phyloP scores from a whole-genome alignment of 371 early-diverging fungal genomes.

The Mucor plumbeus region DNA sequence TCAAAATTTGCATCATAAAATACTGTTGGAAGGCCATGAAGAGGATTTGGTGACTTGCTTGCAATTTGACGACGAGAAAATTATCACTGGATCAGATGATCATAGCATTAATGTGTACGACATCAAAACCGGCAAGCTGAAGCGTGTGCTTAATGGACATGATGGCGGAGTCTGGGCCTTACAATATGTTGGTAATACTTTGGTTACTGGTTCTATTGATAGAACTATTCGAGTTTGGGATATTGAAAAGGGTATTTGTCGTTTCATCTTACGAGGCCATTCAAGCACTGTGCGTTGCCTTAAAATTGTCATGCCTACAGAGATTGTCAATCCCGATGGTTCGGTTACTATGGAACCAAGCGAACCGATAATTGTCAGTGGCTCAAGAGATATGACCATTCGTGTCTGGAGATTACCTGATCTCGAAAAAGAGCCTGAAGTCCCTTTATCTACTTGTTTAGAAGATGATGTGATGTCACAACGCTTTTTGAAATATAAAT shows the following conservation, averaged over 20 bases:
- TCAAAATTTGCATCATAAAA: constrained; percentile 70
- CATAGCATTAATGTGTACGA: constrained; percentile 89
- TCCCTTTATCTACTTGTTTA: constrained; percentile 12
- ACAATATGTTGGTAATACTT: constrained; percentile 82
- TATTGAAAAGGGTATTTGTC: constrained; percentile 83
- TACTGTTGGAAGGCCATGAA: constrained; percentile 81
- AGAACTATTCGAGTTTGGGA: constrained; percentile 98
- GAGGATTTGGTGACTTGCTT: constrained; percentile 90
- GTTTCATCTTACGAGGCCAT: constrained; percentile 93
- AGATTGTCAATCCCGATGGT: constrained; percentile 53
- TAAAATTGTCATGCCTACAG: constrained; percentile 81
- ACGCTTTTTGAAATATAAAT: constrained; percentile 50
- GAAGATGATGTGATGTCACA: constrained; percentile 27
- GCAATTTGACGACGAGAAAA: constrained; percentile 91
- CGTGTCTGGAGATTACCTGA: constrained; percentile 95
- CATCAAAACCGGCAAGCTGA: constrained; percentile 73
- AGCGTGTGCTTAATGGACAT: constrained; percentile 85
- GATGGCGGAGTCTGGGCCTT: constrained; percentile 99
- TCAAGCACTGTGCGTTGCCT: constrained; percentile 96
- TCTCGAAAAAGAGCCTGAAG: constrained; percentile 60
- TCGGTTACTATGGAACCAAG: constrained; percentile 57
- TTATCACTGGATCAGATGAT: constrained; percentile 93
- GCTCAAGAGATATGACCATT: constrained; percentile 95
- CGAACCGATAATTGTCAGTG: constrained; percentile 91
- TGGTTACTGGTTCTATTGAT: constrained; percentile 98